Evolutionary conservation across 2,329 filamentous ascomycete species (phyloP).

Genomic region (Elsinoe australis): DNA sequence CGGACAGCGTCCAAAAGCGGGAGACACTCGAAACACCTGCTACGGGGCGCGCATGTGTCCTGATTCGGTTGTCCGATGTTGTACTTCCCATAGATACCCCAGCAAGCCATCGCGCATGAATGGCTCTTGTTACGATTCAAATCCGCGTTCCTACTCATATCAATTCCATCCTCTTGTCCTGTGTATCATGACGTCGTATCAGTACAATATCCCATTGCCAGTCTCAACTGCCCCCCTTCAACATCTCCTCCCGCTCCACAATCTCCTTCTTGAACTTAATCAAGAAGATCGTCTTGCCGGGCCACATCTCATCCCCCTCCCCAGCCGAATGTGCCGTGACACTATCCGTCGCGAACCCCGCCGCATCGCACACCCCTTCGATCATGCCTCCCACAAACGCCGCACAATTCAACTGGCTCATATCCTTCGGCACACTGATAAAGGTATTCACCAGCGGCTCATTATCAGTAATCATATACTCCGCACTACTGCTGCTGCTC

Average conservation of each 20-base stretch:
- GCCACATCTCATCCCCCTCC: slow-evolving; percentile 67
- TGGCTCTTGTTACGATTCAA: too few relatives aligned
- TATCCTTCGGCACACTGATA: slow-evolving; percentile 86
- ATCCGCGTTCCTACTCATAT: too few relatives aligned
- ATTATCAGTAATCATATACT: slow-evolving; percentile 99
- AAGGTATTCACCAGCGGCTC: slow-evolving; percentile 93
- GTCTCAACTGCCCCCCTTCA: slow-evolving; percentile 26
- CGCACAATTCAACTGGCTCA: slow-evolving; percentile 93
- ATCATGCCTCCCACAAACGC: slow-evolving; percentile 92
- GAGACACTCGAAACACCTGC: background rate
- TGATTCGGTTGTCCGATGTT: background rate
- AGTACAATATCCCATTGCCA: background rate
- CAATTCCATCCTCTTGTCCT: too few relatives aligned
- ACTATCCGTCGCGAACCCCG: slow-evolving; percentile 42
- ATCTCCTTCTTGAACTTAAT: slow-evolving; percentile 90
- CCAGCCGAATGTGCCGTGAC: slow-evolving; percentile 42
- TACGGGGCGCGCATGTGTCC: background rate
- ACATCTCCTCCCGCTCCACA: slow-evolving; percentile 70
- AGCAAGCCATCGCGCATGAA: background rate
- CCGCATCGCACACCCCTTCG: slow-evolving; percentile 90
- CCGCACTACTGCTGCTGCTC: slow-evolving; percentile 73
- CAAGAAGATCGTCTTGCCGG: slow-evolving; percentile 89
- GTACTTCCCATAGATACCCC: background rate
- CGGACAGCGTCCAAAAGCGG: background rate
- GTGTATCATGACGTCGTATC: too few relatives aligned